These are phyloP conservation scores for Elymus sibiricus DNA, from an alignment of 176 grass and related monocot genomes.

Conservation along the genomic window DNA sequence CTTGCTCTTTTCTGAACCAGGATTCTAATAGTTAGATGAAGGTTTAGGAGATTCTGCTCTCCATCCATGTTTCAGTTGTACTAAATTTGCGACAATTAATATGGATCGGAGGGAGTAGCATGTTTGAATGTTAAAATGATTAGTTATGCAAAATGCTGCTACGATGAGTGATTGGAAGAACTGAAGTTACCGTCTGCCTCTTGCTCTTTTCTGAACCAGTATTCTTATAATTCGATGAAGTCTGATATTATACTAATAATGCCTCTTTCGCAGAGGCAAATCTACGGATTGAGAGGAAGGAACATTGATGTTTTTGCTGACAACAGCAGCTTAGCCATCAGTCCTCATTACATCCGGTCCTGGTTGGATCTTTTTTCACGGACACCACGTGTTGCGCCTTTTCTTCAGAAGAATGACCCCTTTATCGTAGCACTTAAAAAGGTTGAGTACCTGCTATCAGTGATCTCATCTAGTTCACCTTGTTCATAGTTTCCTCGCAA, in stretches of 20 bases:
- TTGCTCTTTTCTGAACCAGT: conserved; percentile 19
- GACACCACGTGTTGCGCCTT: conserved; percentile 92
- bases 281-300: conserved; percentile 79
- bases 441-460: conserved; percentile 25
- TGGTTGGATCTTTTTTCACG: conserved; percentile 89
- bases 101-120: too few relatives aligned
- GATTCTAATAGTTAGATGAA: not conserved
- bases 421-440: conserved; percentile 78
- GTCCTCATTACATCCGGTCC: conserved; percentile 64
- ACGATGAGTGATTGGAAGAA: conserved; percentile 14
- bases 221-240: not conserved
- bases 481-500: conserved; percentile 21
- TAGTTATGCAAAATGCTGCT: not conserved
- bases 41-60: not conserved
- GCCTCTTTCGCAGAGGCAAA: conserved; percentile 70
- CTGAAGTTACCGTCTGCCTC: not conserved
- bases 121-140: not conserved
- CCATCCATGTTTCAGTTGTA: not conserved
- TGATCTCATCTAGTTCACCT: not conserved
- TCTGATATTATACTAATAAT: conserved; percentile 1
- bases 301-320: conserved; percentile 86
- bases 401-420: conserved; percentile 86
- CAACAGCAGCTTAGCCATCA: conserved; percentile 81
- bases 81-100: too few relatives aligned
- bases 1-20: conserved; percentile 14